Base-by-base conservation (phyloP, 2,329 filamentous ascomycete genomes). In the Paraphaeosphaeria minitans region DNA sequence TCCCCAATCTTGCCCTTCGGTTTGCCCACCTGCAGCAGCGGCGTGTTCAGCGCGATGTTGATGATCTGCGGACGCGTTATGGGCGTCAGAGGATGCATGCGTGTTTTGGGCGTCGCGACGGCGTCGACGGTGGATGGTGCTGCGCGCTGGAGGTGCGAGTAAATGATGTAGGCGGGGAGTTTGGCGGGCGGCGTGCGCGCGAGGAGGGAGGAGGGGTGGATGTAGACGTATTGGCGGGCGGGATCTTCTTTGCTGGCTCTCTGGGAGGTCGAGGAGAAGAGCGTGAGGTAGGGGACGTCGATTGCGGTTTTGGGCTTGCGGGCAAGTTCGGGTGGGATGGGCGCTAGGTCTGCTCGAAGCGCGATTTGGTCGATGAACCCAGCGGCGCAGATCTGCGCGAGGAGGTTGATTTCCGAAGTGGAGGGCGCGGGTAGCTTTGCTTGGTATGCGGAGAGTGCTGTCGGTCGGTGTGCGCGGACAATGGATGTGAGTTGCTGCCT, bases 341-440 rank as follows among this genome's bases (percentile, higher is more conserved):
- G 91, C 0, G 92, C 84, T n/a, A 92, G 81, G 75, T 99, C 94
- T 4, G 91, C 92, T 60, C 95, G 91, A 66, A 98, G 93, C 47
- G 95, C 95, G 42, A 99, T 85, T 66, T 97, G 91, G 77, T 99
- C 95, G 70, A 98, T 87, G 79, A 97, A 98, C 0, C 94, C 95
- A 0, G 92, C 90, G 0, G 94, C 92, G 22, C 92, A 88, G 79
- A 98, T 96, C 73, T 97, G 92, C 75, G 96, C 96, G 29, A 99
- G 82, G 0, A 92, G 87, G 48, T 88, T 88, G 29, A 96, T 81
- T 71, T 76, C 89, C 65, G 88, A 89, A 7, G 87, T 80, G 0
- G 85, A 85, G 81, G 84, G 80, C 72, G 87, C 73, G 74, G 85
- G 77, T 79, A 94, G 65, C 78, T 83, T 60, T 6, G 79, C 54